phyloP scores from a whole-genome alignment of 148 eudicot species.

The Nyssa sinensis region DNA sequence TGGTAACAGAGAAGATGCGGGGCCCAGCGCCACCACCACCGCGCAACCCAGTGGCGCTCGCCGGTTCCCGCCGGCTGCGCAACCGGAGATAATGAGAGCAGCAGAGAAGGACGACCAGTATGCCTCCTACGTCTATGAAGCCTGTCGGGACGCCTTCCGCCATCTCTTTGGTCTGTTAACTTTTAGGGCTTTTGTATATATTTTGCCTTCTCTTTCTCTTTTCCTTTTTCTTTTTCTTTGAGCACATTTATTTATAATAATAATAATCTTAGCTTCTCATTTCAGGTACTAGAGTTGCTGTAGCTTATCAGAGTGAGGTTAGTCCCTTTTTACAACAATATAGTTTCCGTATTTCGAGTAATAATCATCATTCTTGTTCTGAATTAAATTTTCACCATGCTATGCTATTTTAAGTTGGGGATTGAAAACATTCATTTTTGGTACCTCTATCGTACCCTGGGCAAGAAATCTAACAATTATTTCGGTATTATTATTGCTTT shows the following conservation, averaged over 20 bases:
- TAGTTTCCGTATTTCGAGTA: background rate
- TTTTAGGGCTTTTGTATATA: background rate
- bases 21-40: slow-evolving; percentile 16
- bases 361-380: background rate
- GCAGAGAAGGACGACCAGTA: slow-evolving; percentile 98
- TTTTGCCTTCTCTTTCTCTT: background rate
- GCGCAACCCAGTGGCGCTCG: slow-evolving; percentile 19
- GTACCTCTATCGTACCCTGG: background rate
- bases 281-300: slow-evolving; percentile 85
- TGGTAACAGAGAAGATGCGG: slow-evolving; percentile 12
- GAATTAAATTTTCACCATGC: background rate
- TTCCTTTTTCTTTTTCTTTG: background rate
- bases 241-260: background rate
- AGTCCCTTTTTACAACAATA: slow-evolving; percentile 3
- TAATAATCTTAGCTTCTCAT: background rate
- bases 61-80: slow-evolving; percentile 83
- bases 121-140: slow-evolving; percentile 89
- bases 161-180: slow-evolving; percentile 70
- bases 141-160: slow-evolving; percentile 96
- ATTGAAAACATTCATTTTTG: no score
- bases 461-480: no score
- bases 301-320: slow-evolving; percentile 87
- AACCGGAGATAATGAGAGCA: slow-evolving; percentile 96
- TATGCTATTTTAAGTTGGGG: background rate
- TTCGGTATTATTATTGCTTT: background rate